A percentile compares a stretch with the other conserved stretches of the same genome.
Evolutionary conservation across 257 asterid species (phyloP).

Genomic region (Fraxinus quadrangulata): DNA sequence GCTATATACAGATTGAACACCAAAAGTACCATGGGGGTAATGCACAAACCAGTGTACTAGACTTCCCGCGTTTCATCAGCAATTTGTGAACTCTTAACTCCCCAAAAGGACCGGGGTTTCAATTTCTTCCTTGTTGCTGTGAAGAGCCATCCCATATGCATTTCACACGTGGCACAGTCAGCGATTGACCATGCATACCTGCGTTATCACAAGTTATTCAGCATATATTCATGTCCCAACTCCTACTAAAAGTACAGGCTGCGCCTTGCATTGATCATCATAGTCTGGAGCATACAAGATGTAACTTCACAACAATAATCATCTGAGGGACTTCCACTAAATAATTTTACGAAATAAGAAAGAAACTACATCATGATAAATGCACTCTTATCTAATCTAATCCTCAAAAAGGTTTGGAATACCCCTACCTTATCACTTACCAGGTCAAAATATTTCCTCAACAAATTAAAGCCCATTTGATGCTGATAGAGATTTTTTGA

Average conservation of each 20-base stretch:
- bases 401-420: background rate
- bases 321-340: background rate
- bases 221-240: background rate
- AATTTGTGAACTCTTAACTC: slow-evolving; percentile 83
- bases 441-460: background rate
- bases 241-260: background rate
- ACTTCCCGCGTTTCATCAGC: slow-evolving; percentile 48
- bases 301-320: background rate
- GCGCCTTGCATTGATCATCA: too few relatives aligned
- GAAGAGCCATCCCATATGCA: slow-evolving; percentile 89
- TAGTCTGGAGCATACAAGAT: background rate
- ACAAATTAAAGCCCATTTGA: too few relatives aligned
- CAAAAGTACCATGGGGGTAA: background rate
- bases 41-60: background rate
- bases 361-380: background rate
- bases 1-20: background rate
- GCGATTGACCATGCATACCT: slow-evolving; percentile 95
- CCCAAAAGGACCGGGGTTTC: slow-evolving; percentile 90
- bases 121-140: slow-evolving; percentile 63
- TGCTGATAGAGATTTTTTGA: too few relatives aligned
- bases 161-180: slow-evolving; percentile 72
- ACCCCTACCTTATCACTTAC: background rate
- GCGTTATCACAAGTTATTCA: slow-evolving; percentile 27
- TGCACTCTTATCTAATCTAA: background rate
- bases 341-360: background rate